Base-by-base conservation (phyloP, 176 grass and related monocot species). In the Cenchrus americanus region DNA sequence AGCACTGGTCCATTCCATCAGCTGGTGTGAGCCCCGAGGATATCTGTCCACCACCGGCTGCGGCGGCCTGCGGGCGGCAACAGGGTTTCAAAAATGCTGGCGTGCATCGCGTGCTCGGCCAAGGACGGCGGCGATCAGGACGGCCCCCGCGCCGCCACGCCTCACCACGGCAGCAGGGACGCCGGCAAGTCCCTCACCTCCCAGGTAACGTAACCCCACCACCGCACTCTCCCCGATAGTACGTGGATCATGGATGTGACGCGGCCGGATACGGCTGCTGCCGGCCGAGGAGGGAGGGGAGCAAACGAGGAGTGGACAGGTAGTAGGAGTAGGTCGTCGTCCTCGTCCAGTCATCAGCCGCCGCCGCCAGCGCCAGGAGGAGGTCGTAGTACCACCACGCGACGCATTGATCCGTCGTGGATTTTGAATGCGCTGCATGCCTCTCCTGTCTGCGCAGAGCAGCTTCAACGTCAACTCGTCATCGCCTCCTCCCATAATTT, bases 71-170 rank as follows among this genome's bases (percentile, higher is more conserved):
- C 34, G 34, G 41, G 10, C 24, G 46, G 21, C 50, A 23, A 55
- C 34, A 37, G 9, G 19, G 49, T 24, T 58, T 73, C 12, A n/a
- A 77, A 55, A 14, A 98, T 98, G 96, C 74, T 98, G 48, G 91
- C 96, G 59, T 98, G 96, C 89, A 94, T 98, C 79, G 93, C 91
- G 8, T 98, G 96, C 24, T 92, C 87, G 46, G 7, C 89, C 76
- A 93, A 95, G 89, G 93, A 98, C 23, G 80, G 89, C 4, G 96
- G 80, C 30, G 96, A 73, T 32, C 70, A 95, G 69, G 93, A 86
- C 54, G 86, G 82, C 47, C 71, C 80, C 74, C 89, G 91, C 18
- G 89, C 83, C 65, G 84, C 86, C 62, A 79, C 88, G 52, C 66
- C 74, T n/a, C 75, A 76, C 37, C 34, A 37, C 4, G 34, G 34